Conservation (phyloP, 1,284 basidiomycete species). For the Cryptococcus sp. region DNA sequence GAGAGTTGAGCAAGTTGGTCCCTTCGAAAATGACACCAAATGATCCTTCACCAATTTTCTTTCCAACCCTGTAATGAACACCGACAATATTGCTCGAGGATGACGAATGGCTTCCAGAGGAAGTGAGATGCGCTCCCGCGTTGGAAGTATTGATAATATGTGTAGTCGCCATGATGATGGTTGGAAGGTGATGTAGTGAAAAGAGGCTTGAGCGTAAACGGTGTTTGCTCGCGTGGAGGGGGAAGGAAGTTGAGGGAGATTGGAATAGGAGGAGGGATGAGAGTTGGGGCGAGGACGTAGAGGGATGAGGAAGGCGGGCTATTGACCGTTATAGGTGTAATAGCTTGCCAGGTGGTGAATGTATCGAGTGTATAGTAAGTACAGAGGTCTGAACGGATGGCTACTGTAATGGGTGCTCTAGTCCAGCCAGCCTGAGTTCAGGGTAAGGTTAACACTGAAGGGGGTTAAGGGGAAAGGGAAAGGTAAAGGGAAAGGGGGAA, state of each 20-base stretch:
- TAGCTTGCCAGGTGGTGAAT: too few species aligned
- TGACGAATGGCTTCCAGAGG: conserved; percentile 36
- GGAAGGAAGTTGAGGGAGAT: not conserved
- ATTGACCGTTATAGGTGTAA: too few species aligned
- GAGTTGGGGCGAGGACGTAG: too few species aligned
- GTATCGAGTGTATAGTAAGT: too few species aligned
- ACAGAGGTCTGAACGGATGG: too few species aligned
- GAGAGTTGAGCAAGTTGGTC: conserved; percentile 89
- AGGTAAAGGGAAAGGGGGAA: too few species aligned
- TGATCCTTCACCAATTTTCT: conserved; percentile 67
- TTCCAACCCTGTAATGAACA: conserved; percentile 59
- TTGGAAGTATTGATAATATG: conserved; percentile 48
- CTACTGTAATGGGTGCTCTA: too few species aligned
- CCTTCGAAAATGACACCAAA: conserved; percentile 98
- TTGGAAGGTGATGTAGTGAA: not conserved
- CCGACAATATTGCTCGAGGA: conserved; percentile 51
- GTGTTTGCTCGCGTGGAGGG: conserved; percentile 1
- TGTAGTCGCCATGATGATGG: conserved; percentile 43
- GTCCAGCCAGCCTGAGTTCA: too few species aligned
- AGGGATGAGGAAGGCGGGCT: too few species aligned
- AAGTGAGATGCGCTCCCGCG: conserved; percentile 39
- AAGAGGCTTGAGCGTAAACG: conserved; percentile 7
- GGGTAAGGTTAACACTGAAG: too few species aligned
- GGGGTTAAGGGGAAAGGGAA: too few species aligned
- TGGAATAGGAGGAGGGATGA: not conserved